Conservation (phyloP, 176 grass and related monocot genomes). For the Elaeis guineensis region DNA sequence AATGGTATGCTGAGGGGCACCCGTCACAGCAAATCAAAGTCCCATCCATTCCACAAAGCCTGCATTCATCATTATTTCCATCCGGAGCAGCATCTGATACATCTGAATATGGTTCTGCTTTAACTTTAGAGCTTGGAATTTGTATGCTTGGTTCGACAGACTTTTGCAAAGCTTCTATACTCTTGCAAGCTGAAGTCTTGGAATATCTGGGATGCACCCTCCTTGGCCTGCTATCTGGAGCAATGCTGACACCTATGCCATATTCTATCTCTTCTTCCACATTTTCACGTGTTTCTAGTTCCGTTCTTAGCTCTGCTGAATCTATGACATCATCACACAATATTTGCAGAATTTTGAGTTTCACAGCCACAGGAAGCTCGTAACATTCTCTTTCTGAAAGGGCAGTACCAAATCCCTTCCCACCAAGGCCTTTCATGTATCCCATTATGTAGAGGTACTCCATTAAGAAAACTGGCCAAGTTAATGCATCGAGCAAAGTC, state of each 20-base stretch:
- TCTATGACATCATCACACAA: constrained; percentile 76
- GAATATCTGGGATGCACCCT: constrained; percentile 31
- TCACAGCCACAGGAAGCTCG: constrained; percentile 44
- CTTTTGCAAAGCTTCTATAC: constrained; percentile 18
- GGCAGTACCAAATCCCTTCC: constrained; percentile 29
- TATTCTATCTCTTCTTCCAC: constrained; percentile 68
- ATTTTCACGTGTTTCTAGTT: constrained; percentile 68
- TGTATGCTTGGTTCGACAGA: constrained; percentile 5
- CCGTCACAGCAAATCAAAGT: constrained; percentile 95
- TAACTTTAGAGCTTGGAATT: constrained; percentile 7
- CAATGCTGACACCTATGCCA: constrained; percentile 24
- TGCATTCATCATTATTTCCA: constrained; percentile 95
- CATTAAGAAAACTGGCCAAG: constrained; percentile 74
- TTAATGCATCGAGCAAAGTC: constrained; percentile 73
- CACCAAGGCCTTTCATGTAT: constrained; percentile 50
- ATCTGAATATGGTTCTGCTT: constrained; percentile 27
- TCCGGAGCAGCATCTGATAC: constrained; percentile 39
- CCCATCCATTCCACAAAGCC: constrained; percentile 93
- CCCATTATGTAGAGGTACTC: constrained; percentile 72
- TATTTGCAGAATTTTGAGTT: constrained; percentile 84
- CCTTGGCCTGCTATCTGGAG: constrained; percentile 24
- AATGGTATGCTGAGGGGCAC: constrained; percentile 94
- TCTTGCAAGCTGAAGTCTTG: constrained; percentile 33
- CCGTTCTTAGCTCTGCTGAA: constrained; percentile 76
- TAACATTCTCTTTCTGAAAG: constrained; percentile 65